These are phyloP conservation scores for Odontarrhena argentea DNA, from an alignment of 345 rosid species.

Conservation along the genomic window DNA sequence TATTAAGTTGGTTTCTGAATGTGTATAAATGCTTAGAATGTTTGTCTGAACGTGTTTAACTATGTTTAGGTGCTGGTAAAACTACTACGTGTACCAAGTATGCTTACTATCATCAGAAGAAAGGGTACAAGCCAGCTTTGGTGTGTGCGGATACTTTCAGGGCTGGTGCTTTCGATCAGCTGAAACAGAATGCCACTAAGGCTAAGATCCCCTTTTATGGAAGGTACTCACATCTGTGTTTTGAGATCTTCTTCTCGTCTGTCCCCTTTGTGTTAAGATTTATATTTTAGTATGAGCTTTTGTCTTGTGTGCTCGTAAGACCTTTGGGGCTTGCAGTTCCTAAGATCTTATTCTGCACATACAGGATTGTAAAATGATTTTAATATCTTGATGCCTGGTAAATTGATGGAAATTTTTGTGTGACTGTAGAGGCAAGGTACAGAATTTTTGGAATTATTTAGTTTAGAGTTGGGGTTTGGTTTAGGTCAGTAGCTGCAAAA, in stretches of 20 bases:
- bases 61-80: slow-evolving; percentile 70
- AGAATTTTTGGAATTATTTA: neutral
- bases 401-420: neutral
- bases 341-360: neutral
- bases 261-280: neutral
- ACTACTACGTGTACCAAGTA: slow-evolving; percentile 85
- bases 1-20: neutral
- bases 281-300: slow-evolving; percentile 2
- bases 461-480: slow-evolving; percentile 16
- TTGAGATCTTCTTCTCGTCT: neutral
- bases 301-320: neutral
- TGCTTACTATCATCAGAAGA: slow-evolving; percentile 84
- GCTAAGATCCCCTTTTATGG: slow-evolving; percentile 89
- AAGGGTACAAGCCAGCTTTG: slow-evolving; percentile 83
- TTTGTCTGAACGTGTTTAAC: neutral
- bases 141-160: slow-evolving; percentile 94
- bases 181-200: slow-evolving; percentile 87
- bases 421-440: neutral
- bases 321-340: slow-evolving; percentile 1
- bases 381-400: slow-evolving; percentile 4
- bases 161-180: slow-evolving; percentile 75
- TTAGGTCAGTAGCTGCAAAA: neutral
- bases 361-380: slow-evolving; percentile 11
- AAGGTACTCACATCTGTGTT: slow-evolving; percentile 47
- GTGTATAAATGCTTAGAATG: neutral